Conservation (phyloP, 75 land plant genomes). For the Azolla pinnata region DNA sequence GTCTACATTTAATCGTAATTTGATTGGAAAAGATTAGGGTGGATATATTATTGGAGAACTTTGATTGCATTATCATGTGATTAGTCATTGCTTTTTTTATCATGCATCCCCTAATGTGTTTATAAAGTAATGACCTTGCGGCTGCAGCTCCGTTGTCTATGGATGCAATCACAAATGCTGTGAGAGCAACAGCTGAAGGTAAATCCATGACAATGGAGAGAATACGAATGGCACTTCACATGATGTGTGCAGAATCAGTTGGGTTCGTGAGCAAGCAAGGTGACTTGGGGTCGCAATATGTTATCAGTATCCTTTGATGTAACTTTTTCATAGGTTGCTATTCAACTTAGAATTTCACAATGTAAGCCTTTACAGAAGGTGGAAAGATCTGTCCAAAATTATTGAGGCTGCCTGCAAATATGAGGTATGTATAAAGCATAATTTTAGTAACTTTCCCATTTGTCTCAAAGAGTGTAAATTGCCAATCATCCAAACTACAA, state of each 20-base stretch:
- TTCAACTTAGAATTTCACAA: neutral
- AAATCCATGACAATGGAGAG: constrained; percentile 58
- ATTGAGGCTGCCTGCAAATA: constrained; percentile 51
- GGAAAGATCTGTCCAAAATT: constrained; percentile 46
- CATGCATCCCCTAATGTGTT: no score
- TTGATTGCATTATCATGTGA: no score
- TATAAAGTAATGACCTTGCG: no score
- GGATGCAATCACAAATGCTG: constrained; percentile 49
- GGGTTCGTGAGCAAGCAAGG: constrained; percentile 22
- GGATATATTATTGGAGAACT: no score
- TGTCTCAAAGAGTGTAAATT: no score
- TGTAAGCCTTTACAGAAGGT: constrained; percentile 7
- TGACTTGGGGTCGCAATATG: constrained; percentile 35
- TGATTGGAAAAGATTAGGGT: no score
- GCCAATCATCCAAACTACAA: no score
- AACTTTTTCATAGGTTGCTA: neutral
- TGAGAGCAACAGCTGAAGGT: constrained; percentile 46
- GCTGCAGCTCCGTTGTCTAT: constrained; percentile 58
- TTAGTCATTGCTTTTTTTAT: no score
- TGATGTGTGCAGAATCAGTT: constrained; percentile 39
- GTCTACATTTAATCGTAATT: no score
- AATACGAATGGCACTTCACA: constrained; percentile 42
- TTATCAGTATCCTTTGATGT: constrained; percentile 41
- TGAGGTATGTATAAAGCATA: constrained; percentile 53
- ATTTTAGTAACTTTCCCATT: no score